Conservation (phyloP, 1,284 basidiomycete species). For the Pseudozyma flocculosa region DNA sequence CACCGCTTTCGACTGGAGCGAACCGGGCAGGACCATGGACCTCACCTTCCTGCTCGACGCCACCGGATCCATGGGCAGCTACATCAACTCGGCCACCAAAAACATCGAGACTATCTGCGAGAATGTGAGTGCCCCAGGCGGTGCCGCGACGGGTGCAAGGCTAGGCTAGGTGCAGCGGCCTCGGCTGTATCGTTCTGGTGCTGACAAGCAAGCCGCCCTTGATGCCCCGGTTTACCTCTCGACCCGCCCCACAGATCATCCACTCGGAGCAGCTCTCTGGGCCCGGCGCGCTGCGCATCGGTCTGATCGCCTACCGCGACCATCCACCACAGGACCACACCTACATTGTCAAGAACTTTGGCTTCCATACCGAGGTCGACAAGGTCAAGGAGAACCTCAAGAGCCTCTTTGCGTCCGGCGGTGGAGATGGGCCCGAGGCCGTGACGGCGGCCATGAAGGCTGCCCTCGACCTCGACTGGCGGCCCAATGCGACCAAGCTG, state of each 20-base stretch:
- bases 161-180: too few relatives aligned
- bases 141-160: too few relatives aligned
- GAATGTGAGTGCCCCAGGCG: conserved; percentile 61
- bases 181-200: too few relatives aligned
- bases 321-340: conserved; percentile 56
- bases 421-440: conserved; percentile 96
- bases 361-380: conserved; percentile 86
- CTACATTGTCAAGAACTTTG: conserved; percentile 79
- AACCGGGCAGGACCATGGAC: conserved; percentile 42
- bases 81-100: conserved; percentile 70
- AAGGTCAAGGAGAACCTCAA: conserved; percentile 83
- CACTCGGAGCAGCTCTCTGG: conserved; percentile 85
- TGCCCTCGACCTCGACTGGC: conserved; percentile 70
- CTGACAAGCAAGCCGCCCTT: too few relatives aligned
- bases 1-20: conserved; percentile 15
- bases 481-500: conserved; percentile 87
- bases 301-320: conserved; percentile 66
- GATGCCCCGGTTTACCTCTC: too few relatives aligned
- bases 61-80: conserved; percentile 57
- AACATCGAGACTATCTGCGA: conserved; percentile 97
- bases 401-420: conserved; percentile 80
- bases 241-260: conserved; percentile 67
- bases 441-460: conserved; percentile 91
- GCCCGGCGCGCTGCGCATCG: conserved; percentile 72
- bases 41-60: conserved; percentile 57